Evolutionary conservation across 2,329 filamentous ascomycete genomes (phyloP).

Genomic region (Sarocladium brachiariae): DNA sequence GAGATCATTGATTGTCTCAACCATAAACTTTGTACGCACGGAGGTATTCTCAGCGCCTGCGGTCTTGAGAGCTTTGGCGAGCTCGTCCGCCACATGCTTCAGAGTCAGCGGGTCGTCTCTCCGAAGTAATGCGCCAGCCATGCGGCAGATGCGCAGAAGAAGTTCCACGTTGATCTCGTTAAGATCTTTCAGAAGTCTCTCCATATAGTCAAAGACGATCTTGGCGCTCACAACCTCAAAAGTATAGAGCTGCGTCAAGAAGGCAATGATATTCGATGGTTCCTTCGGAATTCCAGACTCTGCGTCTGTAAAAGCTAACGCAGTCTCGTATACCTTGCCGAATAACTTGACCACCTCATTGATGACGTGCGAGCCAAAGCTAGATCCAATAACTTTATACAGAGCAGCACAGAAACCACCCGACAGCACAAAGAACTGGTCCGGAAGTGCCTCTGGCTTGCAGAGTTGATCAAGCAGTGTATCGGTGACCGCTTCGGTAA

Average conservation of each 20-base stretch:
- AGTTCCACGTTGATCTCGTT: slow-evolving; percentile 86
- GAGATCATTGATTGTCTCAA: slow-evolving; percentile 88
- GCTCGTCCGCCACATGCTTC: slow-evolving; percentile 77
- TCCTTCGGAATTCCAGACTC: slow-evolving; percentile 25
- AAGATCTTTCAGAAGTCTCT: slow-evolving; percentile 65
- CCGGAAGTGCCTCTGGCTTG: slow-evolving; percentile 70
- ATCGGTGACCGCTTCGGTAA: slow-evolving; percentile 73
- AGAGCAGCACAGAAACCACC: slow-evolving; percentile 84
- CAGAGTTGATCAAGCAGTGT: slow-evolving; percentile 72
- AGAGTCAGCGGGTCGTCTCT: slow-evolving; percentile 83
- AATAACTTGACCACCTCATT: slow-evolving; percentile 73
- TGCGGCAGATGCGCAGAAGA: slow-evolving; percentile 74
- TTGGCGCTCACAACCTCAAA: slow-evolving; percentile 81
- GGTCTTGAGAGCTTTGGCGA: slow-evolving; percentile 64
- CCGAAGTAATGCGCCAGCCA: slow-evolving; percentile 73
- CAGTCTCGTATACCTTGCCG: slow-evolving; percentile 52
- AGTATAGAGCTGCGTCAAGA: slow-evolving; percentile 83
- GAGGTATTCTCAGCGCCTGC: slow-evolving; percentile 66
- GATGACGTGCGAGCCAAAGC: slow-evolving; percentile 82
- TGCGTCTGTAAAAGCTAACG: slow-evolving; percentile 21
- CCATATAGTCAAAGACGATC: slow-evolving; percentile 86
- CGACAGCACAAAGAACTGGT: slow-evolving; percentile 85
- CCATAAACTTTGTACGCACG: slow-evolving; percentile 92
- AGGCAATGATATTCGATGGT: slow-evolving; percentile 66
- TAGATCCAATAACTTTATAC: slow-evolving; percentile 80